Conservation (phyloP, 345 rosid genomes). For the Euclidium syriacum region DNA sequence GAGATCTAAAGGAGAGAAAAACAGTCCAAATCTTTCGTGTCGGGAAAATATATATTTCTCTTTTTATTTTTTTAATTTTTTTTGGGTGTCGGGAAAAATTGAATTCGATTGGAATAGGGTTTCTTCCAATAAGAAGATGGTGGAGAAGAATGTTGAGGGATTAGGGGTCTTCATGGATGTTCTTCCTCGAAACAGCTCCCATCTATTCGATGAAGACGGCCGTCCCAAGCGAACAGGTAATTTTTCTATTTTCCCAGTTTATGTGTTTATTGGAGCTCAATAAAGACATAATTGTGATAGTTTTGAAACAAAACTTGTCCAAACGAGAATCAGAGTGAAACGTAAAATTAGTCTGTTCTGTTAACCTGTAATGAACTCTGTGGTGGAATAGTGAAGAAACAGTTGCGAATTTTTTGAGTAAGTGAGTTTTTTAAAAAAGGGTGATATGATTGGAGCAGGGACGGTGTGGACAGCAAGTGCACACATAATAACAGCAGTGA, state of each 20-base stretch:
- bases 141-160: slow-evolving; percentile 7
- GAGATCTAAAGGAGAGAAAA: not conserved
- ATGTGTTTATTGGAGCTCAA: not conserved
- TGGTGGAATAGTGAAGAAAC: no score
- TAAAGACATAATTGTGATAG: no score
- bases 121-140: slow-evolving; percentile 4
- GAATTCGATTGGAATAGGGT: not conserved
- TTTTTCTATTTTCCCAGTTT: not conserved
- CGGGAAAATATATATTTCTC: no score
- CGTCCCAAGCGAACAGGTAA: slow-evolving; percentile 33
- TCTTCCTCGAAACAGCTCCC: slow-evolving; percentile 21
- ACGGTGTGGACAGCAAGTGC: slow-evolving; percentile 73
- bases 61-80: no score
- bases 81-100: not conserved
- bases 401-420: no score
- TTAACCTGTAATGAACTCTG: no score
- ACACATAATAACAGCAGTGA: slow-evolving; percentile 62
- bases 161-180: slow-evolving; percentile 7
- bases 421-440: no score
- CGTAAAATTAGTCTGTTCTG: not conserved
- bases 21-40: not conserved
- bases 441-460: slow-evolving; percentile 30
- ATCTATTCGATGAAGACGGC: slow-evolving; percentile 29
- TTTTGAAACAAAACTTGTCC: no score
- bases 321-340: not conserved